Conservation (phyloP, 2,329 filamentous ascomycete species). For the Zymoseptoria ardabiliae region DNA sequence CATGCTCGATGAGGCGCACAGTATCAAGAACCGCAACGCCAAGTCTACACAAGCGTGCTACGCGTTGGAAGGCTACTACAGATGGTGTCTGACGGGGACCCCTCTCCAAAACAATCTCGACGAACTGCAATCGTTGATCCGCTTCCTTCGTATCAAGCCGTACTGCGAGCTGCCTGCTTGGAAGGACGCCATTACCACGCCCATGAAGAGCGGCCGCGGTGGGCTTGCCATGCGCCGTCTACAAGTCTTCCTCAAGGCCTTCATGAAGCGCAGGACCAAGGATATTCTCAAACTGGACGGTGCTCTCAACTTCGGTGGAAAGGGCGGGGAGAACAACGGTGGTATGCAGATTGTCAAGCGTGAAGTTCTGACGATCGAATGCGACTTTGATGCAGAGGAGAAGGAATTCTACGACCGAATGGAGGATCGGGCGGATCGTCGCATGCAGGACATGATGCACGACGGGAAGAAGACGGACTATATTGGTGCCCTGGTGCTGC, state of each 20-base stretch:
- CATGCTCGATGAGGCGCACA: slow-evolving; percentile 93
- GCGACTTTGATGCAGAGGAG: slow-evolving; percentile 72
- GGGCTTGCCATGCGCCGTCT: slow-evolving; percentile 81
- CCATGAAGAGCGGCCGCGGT: slow-evolving; percentile 83
- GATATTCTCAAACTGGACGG: slow-evolving; percentile 88
- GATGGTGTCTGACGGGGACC: slow-evolving; percentile 94
- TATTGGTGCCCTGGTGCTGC: slow-evolving; percentile 82
- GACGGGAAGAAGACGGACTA: slow-evolving; percentile 72
- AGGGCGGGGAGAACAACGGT: slow-evolving; percentile 49
- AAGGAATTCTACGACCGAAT: slow-evolving; percentile 78
- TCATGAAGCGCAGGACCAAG: slow-evolving; percentile 98
- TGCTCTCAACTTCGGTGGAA: slow-evolving; percentile 69
- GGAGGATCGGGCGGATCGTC: slow-evolving; percentile 75
- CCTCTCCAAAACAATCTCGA: slow-evolving; percentile 98
- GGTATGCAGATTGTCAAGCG: slow-evolving; percentile 88
- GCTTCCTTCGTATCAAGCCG: slow-evolving; percentile 84
- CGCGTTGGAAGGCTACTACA: slow-evolving; percentile 73
- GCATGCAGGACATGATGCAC: slow-evolving; percentile 78
- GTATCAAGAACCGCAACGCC: slow-evolving; percentile 95
- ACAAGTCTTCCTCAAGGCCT: slow-evolving; percentile 77
- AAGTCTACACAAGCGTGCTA: slow-evolving; percentile 92
- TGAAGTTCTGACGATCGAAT: slow-evolving; percentile 73
- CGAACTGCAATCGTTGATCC: slow-evolving; percentile 87
- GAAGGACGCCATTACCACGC: slow-evolving; percentile 84
- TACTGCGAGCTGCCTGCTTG: slow-evolving; percentile 80